Base-by-base conservation (phyloP, 2,329 filamentous ascomycete species). In the Fusarium concolor region DNA sequence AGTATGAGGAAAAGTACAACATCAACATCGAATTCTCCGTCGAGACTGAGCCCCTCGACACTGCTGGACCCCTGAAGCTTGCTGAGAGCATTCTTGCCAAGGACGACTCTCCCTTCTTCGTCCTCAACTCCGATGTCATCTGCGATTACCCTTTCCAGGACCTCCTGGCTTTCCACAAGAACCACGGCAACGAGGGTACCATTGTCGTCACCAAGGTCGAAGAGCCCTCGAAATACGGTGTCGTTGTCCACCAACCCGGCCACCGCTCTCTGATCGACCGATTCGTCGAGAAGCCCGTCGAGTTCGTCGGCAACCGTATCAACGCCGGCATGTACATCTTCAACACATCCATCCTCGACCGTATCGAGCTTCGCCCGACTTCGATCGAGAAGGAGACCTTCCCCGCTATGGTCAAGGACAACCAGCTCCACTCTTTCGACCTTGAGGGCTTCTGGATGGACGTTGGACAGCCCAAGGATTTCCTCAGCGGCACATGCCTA, bases 371-470 rank as follows among this genome's bases (percentile, higher is more conserved):
- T 71, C 93, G 95, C 66, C 96, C 96, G 41, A 98, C 95, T 50
- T 97, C 94, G 9, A 99, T 98, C 78, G 95, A 99, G 84, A 95
- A 98, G 84, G 96, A 98, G 85, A 97, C 94, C 33, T 99, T 99
- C 92, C 95, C 95, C 45, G 89, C 93, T 74, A 96, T 98, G 80
- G 92, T 92, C 82, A 89, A 87, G 75, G 95, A 97, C 75, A 93
- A 93, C 70, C 88, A 95, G 81, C 85, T 98, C 67, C 95, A 98
- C 86, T 97, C 93, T 3, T 97, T 97, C 78, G 95, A 98, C 78
- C 89, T 98, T 29, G 94, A 97, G 72, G 94, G 95, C 74, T 98
- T 96, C 89, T 98, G 95, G 95, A 98, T 98, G 95, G 95, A 98
- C 75, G 93, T 99, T 70, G 95, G 95, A 75, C 95, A 99, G 83